These are phyloP conservation scores for Trichophyton rubrum DNA, from an alignment of 2,329 filamentous ascomycete genomes.

Conservation along the genomic window DNA sequence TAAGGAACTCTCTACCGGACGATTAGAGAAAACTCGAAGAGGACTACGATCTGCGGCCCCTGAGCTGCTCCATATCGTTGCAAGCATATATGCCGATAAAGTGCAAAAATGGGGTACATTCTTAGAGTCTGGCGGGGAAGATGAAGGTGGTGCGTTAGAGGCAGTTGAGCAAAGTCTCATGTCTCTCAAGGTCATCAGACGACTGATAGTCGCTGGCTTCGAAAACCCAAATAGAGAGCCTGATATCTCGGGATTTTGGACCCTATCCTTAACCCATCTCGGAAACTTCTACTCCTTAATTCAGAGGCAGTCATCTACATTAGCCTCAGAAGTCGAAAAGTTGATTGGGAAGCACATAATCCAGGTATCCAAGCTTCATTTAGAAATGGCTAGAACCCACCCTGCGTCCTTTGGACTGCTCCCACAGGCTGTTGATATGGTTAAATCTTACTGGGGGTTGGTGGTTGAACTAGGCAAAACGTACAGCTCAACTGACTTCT, in stretches of 20 bases:
- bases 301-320: conserved; percentile 42
- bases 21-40: conserved; percentile 60
- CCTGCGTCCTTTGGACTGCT: conserved; percentile 72
- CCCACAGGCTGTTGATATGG: conserved; percentile 64
- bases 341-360: conserved; percentile 74
- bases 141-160: conserved; percentile 47
- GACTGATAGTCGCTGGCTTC: conserved; percentile 69
- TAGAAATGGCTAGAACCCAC: conserved; percentile 69
- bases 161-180: conserved; percentile 66
- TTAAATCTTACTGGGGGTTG: conserved; percentile 74
- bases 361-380: conserved; percentile 82
- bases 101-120: conserved; percentile 56
- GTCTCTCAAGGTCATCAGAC: conserved; percentile 65
- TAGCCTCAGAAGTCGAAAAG: conserved; percentile 43
- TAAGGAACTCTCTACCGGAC: conserved; percentile 77
- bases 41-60: conserved; percentile 67
- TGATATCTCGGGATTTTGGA: conserved; percentile 70
- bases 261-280: conserved; percentile 62
- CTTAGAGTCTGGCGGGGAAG: conserved; percentile 45
- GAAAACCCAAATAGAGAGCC: conserved; percentile 69
- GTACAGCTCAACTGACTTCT: conserved; percentile 30
- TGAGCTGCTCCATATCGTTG: conserved; percentile 70
- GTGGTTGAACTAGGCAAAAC: conserved; percentile 63
- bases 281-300: conserved; percentile 59
- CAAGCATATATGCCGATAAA: conserved; percentile 63